Conservation (phyloP, 2,329 filamentous ascomycete genomes). For the Fusarium continuum region DNA sequence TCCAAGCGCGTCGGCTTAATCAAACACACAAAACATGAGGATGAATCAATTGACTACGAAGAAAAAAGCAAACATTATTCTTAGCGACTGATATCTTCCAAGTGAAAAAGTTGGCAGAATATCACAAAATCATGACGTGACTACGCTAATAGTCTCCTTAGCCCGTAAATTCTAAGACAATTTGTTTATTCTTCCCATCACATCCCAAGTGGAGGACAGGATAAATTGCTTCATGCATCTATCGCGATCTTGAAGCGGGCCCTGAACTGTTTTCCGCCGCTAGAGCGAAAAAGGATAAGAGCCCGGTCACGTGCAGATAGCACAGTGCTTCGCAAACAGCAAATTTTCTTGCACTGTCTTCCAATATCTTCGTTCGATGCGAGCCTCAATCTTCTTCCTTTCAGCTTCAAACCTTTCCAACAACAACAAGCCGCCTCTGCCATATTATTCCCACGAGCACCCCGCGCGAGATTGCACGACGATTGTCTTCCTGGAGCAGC, state of each 20-base stretch:
- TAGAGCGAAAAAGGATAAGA: conserved; percentile 21
- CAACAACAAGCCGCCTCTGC: conserved; percentile 18
- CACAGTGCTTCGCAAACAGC: conserved; percentile 43
- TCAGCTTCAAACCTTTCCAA: conserved; percentile 27
- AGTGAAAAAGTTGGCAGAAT: not conserved
- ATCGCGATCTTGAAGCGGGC: conserved; percentile 34
- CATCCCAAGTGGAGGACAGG: conserved; percentile 7
- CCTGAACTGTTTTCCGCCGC: conserved; percentile 28
- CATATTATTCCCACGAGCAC: conserved; percentile 12
- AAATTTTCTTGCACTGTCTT: conserved; percentile 48
- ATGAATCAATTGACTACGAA: not conserved
- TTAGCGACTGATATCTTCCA: not conserved
- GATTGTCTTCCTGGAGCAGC: conserved; percentile 12
- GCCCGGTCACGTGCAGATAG: conserved; percentile 30
- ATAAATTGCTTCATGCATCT: conserved; percentile 42
- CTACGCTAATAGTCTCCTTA: conserved; percentile 9
- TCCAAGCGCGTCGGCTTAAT: conserved; percentile 1
- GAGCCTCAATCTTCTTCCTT: conserved; percentile 29
- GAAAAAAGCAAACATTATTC: not conserved
- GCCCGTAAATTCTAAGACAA: conserved; percentile 12
- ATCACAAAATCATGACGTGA: conserved; percentile 13
- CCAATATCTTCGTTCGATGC: conserved; percentile 45
- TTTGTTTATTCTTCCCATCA: not conserved
- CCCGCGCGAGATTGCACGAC: conserved; percentile 10
- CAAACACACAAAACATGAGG: not conserved